Evolutionary conservation across 2,329 filamentous ascomycete species (phyloP).

Genomic region (Corynespora cassiicola): DNA sequence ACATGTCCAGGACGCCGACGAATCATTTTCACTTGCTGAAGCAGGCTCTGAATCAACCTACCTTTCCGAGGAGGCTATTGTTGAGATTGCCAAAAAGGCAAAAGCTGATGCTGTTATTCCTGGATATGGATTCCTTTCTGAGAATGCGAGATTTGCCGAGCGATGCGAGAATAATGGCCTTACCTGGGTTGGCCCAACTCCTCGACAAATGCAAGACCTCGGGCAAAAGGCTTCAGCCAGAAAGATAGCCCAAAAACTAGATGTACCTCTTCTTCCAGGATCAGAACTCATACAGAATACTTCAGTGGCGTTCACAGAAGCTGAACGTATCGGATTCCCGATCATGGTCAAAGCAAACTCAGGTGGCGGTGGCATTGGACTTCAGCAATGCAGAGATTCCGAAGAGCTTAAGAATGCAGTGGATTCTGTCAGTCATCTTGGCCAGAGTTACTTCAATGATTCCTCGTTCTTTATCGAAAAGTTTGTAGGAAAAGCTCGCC

Average conservation of each 20-base stretch:
- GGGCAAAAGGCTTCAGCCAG: conserved; percentile 51
- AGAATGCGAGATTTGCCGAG: conserved; percentile 55
- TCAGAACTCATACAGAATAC: conserved; percentile 48
- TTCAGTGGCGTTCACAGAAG: conserved; percentile 56
- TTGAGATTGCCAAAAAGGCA: conserved; percentile 26
- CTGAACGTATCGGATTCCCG: conserved; percentile 58
- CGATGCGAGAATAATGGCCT: conserved; percentile 53
- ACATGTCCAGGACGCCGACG: conserved; percentile 40
- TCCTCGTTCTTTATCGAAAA: conserved; percentile 51
- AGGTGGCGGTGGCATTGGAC: conserved; percentile 65
- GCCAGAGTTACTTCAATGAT: conserved; percentile 52
- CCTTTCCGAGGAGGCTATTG: conserved; percentile 35
- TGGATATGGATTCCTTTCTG: conserved; percentile 65
- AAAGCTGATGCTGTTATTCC: conserved; percentile 56
- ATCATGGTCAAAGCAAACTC: conserved; percentile 67
- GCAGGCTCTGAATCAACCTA: conserved; percentile 30
- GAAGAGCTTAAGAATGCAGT: conserved; percentile 54
- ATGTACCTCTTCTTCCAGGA: conserved; percentile 52
- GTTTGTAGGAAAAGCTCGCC: conserved; percentile 64
- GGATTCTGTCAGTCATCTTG: too few relatives aligned
- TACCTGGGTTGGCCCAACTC: conserved; percentile 58
- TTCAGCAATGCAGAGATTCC: conserved; percentile 56
- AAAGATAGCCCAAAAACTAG: conserved; percentile 25
- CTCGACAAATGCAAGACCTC: conserved; percentile 60
- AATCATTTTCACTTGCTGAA: conserved; percentile 33